Evolutionary conservation across 169 alveolate species (phyloP).

Genomic region (Perkinsus chesapeaki): DNA sequence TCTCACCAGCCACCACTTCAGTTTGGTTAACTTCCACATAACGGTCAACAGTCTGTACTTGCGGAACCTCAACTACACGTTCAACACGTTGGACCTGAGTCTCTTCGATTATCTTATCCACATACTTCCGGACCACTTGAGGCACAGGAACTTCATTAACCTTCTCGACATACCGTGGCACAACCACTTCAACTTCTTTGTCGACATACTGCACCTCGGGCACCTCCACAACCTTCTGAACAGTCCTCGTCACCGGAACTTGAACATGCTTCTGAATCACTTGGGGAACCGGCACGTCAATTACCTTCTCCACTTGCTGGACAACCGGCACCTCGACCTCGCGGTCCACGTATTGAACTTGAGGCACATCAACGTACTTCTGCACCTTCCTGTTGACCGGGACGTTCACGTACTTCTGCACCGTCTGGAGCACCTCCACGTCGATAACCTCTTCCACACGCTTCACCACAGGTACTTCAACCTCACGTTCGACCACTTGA

Average conservation of each 20-base stretch:
- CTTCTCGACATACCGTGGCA: slow-evolving; percentile 58
- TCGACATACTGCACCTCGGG: slow-evolving; percentile 65
- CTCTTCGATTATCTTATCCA: slow-evolving; percentile 68
- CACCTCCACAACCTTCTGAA: slow-evolving; percentile 61
- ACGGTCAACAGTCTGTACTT: slow-evolving; percentile 54
- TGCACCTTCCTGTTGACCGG: neutral
- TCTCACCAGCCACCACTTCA: slow-evolving; percentile 2
- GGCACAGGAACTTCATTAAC: slow-evolving; percentile 56
- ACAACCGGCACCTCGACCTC: slow-evolving; percentile 65
- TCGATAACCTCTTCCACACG: neutral
- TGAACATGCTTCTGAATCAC: neutral
- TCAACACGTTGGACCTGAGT: slow-evolving; percentile 64
- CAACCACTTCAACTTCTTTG: slow-evolving; percentile 63
- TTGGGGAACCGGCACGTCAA: slow-evolving; percentile 41
- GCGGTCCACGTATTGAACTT: slow-evolving; percentile 58
- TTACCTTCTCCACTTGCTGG: slow-evolving; percentile 57
- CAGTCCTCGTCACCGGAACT: neutral
- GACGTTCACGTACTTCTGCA: slow-evolving; percentile 1
- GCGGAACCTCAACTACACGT: slow-evolving; percentile 66
- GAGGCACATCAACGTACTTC: slow-evolving; percentile 44
- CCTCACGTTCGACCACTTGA: neutral
- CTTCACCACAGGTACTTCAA: neutral
- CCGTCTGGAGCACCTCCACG: neutral
- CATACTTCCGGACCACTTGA: slow-evolving; percentile 39
- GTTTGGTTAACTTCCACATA: slow-evolving; percentile 49